Evolutionary conservation across 306 rosid species (phyloP).

Genomic region (Neltuma alba): DNA sequence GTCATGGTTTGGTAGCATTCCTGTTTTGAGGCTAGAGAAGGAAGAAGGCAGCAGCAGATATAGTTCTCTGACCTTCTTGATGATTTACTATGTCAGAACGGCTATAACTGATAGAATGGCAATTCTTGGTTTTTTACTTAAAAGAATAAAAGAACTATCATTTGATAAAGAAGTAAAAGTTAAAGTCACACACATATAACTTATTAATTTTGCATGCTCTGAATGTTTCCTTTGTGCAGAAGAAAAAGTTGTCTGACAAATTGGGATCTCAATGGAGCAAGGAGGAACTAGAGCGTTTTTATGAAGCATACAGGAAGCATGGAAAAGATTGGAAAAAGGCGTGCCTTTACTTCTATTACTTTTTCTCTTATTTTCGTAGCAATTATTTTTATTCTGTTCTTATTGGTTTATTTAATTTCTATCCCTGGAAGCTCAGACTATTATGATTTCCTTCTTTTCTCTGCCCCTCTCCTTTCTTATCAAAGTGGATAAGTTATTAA

Average conservation of each 20-base stretch:
- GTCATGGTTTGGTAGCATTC: conserved; percentile 17
- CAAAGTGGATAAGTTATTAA: neutral
- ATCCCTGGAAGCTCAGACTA: conserved; percentile 14
- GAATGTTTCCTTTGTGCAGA: conserved; percentile 46
- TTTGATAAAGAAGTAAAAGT: neutral
- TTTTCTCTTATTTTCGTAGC: neutral
- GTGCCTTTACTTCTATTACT: conserved; percentile 17
- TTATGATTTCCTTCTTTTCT: neutral
- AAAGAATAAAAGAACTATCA: conserved; percentile 3
- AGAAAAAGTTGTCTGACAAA: conserved; percentile 77
- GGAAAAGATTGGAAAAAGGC: conserved; percentile 95
- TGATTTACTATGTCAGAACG: neutral
- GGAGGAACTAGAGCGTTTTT: conserved; percentile 76
- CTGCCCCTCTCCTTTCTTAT: neutral
- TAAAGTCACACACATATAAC: neutral
- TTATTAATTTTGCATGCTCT: conserved; percentile 21
- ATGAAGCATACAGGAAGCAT: conserved; percentile 81
- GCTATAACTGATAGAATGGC: neutral
- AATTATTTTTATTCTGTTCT: conserved; percentile 11
- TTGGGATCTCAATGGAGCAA: conserved; percentile 89
- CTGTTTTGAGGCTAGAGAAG: neutral
- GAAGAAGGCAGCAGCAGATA: neutral
- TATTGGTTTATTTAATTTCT: conserved; percentile 35
- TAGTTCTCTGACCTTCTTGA: conserved; percentile 4
- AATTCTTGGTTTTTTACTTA: conserved; percentile 4